These are phyloP conservation scores for Neurospora sp. DNA, from an alignment of 2,329 filamentous ascomycete genomes.

Conservation along the genomic window DNA sequence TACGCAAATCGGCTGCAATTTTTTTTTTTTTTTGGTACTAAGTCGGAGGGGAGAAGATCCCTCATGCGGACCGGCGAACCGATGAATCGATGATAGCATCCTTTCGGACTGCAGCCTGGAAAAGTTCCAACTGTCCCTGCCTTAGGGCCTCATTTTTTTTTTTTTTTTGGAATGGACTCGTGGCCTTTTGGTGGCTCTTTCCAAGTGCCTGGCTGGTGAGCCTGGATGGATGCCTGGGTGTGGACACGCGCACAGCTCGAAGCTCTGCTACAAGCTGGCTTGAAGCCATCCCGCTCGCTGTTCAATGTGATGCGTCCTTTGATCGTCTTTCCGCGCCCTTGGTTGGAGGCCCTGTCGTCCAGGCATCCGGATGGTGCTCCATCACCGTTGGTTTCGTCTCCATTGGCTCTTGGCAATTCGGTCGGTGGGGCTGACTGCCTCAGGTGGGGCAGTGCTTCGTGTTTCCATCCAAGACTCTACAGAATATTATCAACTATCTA, in stretches of 20 bases:
- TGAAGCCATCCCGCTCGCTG: not conserved
- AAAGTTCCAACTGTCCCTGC: not conserved
- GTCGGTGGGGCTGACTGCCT: not conserved
- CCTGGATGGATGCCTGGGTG: not conserved
- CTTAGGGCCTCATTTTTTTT: not conserved
- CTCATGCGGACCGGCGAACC: not conserved
- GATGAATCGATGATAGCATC: not conserved
- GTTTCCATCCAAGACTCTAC: not conserved
- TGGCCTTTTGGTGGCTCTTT: not conserved
- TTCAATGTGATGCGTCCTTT: not conserved
- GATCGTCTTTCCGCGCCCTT: not conserved
- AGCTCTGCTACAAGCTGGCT: not conserved
- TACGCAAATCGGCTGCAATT: not conserved
- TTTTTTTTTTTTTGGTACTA: not conserved
- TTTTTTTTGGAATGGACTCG: not conserved
- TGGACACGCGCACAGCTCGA: not conserved
- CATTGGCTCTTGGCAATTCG: not conserved
- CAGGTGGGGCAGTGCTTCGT: not conserved
- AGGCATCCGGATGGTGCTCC: not conserved
- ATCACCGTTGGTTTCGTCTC: not conserved
- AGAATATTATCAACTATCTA: not conserved
- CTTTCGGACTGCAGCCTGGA: not conserved
- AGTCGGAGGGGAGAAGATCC: not conserved
- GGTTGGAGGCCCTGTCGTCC: not conserved
- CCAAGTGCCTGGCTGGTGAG: not conserved